Base-by-base conservation (phyloP, 768 basidiomycete species). In the Daedaleopsis nitida region DNA sequence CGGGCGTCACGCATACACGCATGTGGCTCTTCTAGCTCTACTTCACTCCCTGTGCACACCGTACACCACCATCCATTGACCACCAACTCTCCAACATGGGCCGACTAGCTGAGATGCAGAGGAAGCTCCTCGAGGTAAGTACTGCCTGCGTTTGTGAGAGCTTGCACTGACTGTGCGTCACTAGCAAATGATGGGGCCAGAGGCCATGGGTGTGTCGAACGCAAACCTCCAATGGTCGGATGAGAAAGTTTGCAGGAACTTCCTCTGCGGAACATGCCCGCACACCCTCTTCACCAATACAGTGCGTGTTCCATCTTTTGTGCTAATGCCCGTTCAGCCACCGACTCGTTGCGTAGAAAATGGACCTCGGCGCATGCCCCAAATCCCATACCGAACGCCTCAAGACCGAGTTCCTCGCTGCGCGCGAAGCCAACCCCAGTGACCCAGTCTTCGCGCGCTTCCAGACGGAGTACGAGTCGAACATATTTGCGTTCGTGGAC, bases 181-280 rank as follows among this genome's bases (percentile, higher is more conserved):
- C 54, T 66, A 97, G 96, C 96, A 97, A 96, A 97, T 96, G 94
- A 98, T 98, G 96, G 96, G 94, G n/a, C 92, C 96, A 49, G 96
- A 99, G 78, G 95, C 97, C 19, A 96, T 99, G 94, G 97, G 97
- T 69, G 88, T 95, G 47, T 87, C 92, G 48, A 94, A 92, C 68
- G 88, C 90, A 66, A 96, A 98, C 77, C 81, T 97, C 61, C 86
- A 88, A 65, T 96, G 95, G 92, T 88, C 86, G 35, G 93, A 96
- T 76, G 95, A 96, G 69, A 98, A 98, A 82, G 96, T 98, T 9
- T 98, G 97, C 84, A 85, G 91, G 73, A 98, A 98, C 78, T 98
- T 94, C 80, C 79, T 98, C 34, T 98, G 96, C 69, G 97, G 97
- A 55, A 96, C 93, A n/a, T 99, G 97, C 73, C 97, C 97, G 2